Percentiles rank a stretch among this genome's conserved stretches.
Conservation (phyloP, 129 eudicot species). For the Artemisia argyi region DNA sequence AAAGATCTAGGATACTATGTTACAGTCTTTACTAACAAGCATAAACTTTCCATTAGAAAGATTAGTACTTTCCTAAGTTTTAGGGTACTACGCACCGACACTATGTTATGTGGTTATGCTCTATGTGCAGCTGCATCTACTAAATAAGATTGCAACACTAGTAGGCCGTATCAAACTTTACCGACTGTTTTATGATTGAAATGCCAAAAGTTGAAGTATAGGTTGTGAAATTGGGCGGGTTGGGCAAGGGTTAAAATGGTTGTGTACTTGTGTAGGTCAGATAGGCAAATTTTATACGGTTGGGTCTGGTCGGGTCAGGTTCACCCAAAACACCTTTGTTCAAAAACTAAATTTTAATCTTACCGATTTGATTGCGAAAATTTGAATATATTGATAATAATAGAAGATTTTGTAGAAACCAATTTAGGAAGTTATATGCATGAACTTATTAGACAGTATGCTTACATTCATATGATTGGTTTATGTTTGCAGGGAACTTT, state of each 20-base stretch:
- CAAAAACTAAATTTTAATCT: too few species aligned
- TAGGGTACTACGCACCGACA: too few species aligned
- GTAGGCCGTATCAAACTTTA: not conserved
- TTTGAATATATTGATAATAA: not conserved
- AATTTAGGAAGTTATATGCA: conserved; percentile 1
- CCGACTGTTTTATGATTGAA: not conserved
- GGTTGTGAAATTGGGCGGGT: too few species aligned
- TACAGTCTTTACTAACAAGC: not conserved
- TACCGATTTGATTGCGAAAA: not conserved
- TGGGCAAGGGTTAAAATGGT: too few species aligned
- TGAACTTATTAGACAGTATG: not conserved
- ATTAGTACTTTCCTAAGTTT: not conserved
- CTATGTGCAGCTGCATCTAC: not conserved
- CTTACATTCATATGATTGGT: conserved; percentile 1
- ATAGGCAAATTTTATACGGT: too few species aligned
- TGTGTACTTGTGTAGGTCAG: too few species aligned
- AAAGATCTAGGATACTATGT: not conserved
- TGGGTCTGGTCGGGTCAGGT: too few species aligned
- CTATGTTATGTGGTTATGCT: not conserved
- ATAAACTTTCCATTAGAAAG: not conserved
- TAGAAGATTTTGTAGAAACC: not conserved
- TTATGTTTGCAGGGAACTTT: conserved; percentile 31
- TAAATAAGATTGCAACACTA: not conserved
- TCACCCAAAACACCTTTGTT: too few species aligned
- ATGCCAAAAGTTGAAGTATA: not conserved